Evolutionary conservation across 352 stramenopile genomes (phyloP).

Genomic region (Phytophthora vignae): DNA sequence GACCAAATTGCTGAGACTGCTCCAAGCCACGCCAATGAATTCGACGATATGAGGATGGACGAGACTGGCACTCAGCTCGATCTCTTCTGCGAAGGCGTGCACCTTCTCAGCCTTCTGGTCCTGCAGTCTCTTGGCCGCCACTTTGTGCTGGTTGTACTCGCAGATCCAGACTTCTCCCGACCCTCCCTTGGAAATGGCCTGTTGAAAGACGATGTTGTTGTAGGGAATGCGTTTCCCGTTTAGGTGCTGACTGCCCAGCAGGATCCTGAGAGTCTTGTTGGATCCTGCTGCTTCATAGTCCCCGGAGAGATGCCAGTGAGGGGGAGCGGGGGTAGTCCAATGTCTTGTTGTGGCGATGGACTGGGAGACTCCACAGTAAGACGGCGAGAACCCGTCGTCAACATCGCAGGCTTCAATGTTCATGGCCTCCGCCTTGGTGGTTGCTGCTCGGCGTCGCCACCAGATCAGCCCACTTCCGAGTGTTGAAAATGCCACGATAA

Average conservation of each 20-base stretch:
- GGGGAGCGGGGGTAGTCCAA: slow-evolving; percentile 11
- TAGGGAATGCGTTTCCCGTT: slow-evolving; percentile 29
- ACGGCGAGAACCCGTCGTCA: neutral
- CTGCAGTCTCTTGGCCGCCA: slow-evolving; percentile 56
- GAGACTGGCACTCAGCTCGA: slow-evolving; percentile 42
- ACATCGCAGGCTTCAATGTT: neutral
- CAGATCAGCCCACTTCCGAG: slow-evolving; percentile 10
- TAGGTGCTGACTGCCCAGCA: slow-evolving; percentile 24
- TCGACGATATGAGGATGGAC: slow-evolving; percentile 43
- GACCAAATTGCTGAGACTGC: slow-evolving; percentile 51
- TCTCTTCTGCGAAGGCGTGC: slow-evolving; percentile 44
- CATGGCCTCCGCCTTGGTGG: neutral
- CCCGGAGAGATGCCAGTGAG: neutral
- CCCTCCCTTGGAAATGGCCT: slow-evolving; percentile 34
- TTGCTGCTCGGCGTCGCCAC: slow-evolving; percentile 14
- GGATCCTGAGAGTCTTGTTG: slow-evolving; percentile 35
- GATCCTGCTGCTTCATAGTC: slow-evolving; percentile 31
- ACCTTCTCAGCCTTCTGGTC: slow-evolving; percentile 46
- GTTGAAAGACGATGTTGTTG: slow-evolving; percentile 29
- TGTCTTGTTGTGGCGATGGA: slow-evolving; percentile 17
- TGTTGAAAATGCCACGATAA: neutral
- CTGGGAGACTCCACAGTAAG: slow-evolving; percentile 8
- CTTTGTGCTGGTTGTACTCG: slow-evolving; percentile 45
- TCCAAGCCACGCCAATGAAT: slow-evolving; percentile 55
- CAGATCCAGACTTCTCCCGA: slow-evolving; percentile 62